Evolutionary conservation across 2,329 filamentous ascomycete species (phyloP).

Genomic region (Sarocladium kiliense): DNA sequence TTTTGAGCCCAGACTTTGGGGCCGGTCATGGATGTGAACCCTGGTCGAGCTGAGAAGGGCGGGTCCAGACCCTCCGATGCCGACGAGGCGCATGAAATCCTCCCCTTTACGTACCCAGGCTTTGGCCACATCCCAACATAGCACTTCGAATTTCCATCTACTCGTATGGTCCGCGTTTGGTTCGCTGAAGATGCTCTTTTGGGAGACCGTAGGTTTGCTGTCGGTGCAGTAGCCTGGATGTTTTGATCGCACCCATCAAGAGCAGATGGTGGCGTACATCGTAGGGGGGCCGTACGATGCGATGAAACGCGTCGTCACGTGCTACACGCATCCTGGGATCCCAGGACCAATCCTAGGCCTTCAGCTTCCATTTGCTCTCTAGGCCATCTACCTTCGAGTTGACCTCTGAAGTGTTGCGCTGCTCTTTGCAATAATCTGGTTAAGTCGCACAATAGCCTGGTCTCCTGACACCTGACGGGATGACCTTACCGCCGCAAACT

Average conservation of each 20-base stretch:
- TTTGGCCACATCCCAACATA: too few species aligned
- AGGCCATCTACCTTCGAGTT: too few species aligned
- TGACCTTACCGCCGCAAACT: background rate
- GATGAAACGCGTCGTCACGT: background rate
- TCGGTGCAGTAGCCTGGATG: background rate
- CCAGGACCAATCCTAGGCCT: background rate
- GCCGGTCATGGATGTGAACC: background rate
- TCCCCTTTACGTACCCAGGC: background rate
- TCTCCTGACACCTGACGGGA: background rate
- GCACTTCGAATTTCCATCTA: too few species aligned
- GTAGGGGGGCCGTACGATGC: background rate
- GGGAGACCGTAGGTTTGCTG: background rate
- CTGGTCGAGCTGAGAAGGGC: constrained; percentile 4
- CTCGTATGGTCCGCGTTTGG: too few species aligned
- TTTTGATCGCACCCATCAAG: background rate
- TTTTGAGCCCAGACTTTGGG: background rate
- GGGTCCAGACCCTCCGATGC: constrained; percentile 4
- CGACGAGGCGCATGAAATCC: background rate
- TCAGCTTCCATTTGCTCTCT: background rate
- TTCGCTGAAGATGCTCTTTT: background rate
- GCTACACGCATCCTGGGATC: background rate
- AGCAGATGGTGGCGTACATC: too few species aligned
- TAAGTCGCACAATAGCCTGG: too few species aligned
- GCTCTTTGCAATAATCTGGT: too few species aligned
- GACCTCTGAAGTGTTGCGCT: too few species aligned